Conservation (phyloP, 2,329 filamentous ascomycete genomes). For the Chrysosporium queenslandicum region DNA sequence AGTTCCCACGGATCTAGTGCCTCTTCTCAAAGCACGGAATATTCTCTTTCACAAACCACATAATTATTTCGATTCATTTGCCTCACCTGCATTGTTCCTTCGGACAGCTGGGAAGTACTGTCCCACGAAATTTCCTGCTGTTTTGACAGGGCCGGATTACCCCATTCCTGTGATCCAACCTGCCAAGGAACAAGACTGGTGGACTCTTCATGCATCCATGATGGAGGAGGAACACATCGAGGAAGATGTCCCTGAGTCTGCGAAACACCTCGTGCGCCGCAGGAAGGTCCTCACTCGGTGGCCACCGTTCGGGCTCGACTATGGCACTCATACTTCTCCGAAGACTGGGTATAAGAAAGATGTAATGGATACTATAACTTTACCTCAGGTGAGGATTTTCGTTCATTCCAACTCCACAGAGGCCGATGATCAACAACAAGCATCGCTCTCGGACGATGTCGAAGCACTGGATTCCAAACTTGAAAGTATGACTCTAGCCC, state of each 20-base stretch:
- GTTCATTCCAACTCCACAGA: slow-evolving; percentile 11
- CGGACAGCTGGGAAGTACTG: slow-evolving; percentile 34
- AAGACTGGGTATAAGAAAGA: slow-evolving; percentile 17
- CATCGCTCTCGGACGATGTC: background rate
- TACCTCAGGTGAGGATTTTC: slow-evolving; percentile 29
- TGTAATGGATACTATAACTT: slow-evolving; percentile 22
- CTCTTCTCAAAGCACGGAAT: slow-evolving; percentile 29
- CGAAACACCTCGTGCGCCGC: slow-evolving; percentile 21
- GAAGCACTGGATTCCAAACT: background rate
- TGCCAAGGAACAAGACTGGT: slow-evolving; percentile 10
- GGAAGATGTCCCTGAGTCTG: background rate
- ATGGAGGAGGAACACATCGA: slow-evolving; percentile 7
- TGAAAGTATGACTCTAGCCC: background rate
- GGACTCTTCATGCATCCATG: background rate
- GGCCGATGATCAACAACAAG: background rate
- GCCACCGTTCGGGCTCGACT: slow-evolving; percentile 33
- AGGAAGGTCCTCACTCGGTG: slow-evolving; percentile 32
- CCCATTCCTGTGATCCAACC: slow-evolving; percentile 26
- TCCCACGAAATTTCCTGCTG: slow-evolving; percentile 27
- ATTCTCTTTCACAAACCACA: slow-evolving; percentile 30
- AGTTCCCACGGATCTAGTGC: slow-evolving; percentile 27
- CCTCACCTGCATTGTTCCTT: slow-evolving; percentile 36
- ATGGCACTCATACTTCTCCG: slow-evolving; percentile 21
- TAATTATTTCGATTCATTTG: slow-evolving; percentile 37
- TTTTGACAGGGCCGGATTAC: slow-evolving; percentile 28